phyloP scores from a whole-genome alignment of 768 basidiomycete species.

The Phaeotremella skinneri region DNA sequence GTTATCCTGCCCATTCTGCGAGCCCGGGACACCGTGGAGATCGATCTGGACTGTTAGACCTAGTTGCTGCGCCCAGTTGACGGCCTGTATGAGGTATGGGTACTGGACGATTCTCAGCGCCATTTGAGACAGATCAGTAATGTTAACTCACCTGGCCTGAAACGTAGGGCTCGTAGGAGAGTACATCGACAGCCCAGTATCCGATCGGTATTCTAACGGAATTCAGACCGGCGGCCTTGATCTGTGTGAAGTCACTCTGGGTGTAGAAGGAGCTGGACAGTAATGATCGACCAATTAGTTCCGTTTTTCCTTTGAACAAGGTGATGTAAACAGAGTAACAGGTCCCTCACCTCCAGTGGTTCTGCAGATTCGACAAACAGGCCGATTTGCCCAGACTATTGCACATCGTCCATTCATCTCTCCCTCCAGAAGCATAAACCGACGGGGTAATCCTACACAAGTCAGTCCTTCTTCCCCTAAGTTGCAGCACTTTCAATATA shows the following conservation, averaged over 20 bases:
- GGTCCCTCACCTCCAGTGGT: constrained; percentile 33
- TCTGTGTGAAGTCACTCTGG: constrained; percentile 31
- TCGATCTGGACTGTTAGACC: constrained; percentile 41
- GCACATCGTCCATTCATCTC: constrained; percentile 44
- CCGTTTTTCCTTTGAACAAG: neutral
- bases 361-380: constrained; percentile 25
- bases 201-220: constrained; percentile 45
- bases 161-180: constrained; percentile 36
- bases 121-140: constrained; percentile 4
- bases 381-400: constrained; percentile 27
- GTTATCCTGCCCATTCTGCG: constrained; percentile 50
- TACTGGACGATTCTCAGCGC: constrained; percentile 22
- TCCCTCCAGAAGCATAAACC: constrained; percentile 31
- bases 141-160: constrained; percentile 34
- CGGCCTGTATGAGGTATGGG: constrained; percentile 40
- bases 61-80: constrained; percentile 39
- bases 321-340: constrained; percentile 12
- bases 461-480: neutral
- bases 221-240: constrained; percentile 44
- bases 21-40: constrained; percentile 47
- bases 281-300: neutral
- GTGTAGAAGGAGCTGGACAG: constrained; percentile 32
- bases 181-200: constrained; percentile 43
- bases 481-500: constrained; percentile 7
- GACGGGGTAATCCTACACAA: constrained; percentile 44